Evolutionary conservation across 1,284 basidiomycete species (phyloP).

Genomic region (Ceratobasidium theobromae): DNA sequence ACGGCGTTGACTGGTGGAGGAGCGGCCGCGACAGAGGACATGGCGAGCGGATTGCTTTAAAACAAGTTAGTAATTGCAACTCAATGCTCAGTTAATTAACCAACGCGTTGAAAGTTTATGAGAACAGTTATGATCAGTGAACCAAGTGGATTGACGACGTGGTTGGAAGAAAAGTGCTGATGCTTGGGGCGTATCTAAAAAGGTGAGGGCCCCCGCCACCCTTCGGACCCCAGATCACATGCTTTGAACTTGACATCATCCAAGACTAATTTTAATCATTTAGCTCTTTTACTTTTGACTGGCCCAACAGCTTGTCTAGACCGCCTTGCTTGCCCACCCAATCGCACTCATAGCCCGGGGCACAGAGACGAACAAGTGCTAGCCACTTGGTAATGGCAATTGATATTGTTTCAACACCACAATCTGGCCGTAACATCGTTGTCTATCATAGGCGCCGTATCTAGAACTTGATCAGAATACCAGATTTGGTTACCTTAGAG

Average conservation of each 20-base stretch:
- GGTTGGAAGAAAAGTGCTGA: slow-evolving; percentile 31
- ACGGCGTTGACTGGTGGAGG: slow-evolving; percentile 30
- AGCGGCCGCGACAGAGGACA: slow-evolving; percentile 33
- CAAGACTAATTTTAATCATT: slow-evolving; percentile 11
- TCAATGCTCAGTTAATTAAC: neutral
- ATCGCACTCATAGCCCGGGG: too few relatives aligned
- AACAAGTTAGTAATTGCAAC: neutral
- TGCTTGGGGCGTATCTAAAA: slow-evolving; percentile 18
- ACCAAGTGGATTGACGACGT: slow-evolving; percentile 33
- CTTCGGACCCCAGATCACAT: slow-evolving; percentile 7
- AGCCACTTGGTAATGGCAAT: too few relatives aligned
- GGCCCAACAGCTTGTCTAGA: too few relatives aligned
- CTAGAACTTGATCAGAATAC: neutral
- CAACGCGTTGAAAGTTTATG: slow-evolving; percentile 28
- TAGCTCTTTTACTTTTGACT: neutral
- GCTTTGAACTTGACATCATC: slow-evolving; percentile 25
- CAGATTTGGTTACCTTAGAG: neutral
- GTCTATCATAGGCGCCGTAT: neutral
- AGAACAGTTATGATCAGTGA: slow-evolving; percentile 28
- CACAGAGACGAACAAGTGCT: too few relatives aligned
- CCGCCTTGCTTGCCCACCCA: too few relatives aligned
- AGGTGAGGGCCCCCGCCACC: slow-evolving; percentile 18
- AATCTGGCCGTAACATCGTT: slow-evolving; percentile 9
- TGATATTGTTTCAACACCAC: too few relatives aligned
- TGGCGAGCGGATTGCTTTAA: slow-evolving; percentile 24